phyloP scores from a whole-genome alignment of 108 stramenopile genomes.

The Mayamaea pseudoterrestris region DNA sequence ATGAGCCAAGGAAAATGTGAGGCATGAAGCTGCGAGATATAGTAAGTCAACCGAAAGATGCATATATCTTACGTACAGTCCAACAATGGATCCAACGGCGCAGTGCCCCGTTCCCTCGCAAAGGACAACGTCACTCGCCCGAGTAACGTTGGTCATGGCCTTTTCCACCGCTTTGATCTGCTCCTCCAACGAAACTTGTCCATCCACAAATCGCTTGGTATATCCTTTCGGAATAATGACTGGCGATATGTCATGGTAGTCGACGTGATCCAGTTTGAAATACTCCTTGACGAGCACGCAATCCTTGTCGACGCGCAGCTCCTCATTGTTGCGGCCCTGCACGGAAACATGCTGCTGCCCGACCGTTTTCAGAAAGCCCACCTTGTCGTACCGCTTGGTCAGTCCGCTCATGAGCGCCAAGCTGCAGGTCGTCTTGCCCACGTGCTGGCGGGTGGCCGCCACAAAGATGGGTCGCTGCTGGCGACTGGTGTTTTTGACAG shows the following conservation, averaged over 20 bases:
- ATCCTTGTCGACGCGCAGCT: conserved; percentile 64
- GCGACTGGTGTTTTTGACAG: neutral
- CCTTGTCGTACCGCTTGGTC: conserved; percentile 62
- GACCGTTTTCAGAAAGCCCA: conserved; percentile 89
- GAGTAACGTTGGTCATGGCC: conserved; percentile 17
- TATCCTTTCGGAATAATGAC: conserved; percentile 83
- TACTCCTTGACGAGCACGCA: conserved; percentile 65
- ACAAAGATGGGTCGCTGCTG: conserved; percentile 62
- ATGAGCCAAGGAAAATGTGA: no score
- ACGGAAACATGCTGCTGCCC: conserved; percentile 42
- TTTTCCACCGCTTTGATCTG: conserved; percentile 37
- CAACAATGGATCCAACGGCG: conserved; percentile 76
- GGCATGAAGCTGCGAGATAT: no score
- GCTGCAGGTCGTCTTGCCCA: conserved; percentile 83
- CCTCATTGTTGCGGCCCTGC: conserved; percentile 9
- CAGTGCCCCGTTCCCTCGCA: conserved; percentile 94
- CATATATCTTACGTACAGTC: no score
- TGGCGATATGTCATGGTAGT: conserved; percentile 70
- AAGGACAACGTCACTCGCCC: conserved; percentile 42
- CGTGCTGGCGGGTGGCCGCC: conserved; percentile 84
- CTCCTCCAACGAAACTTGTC: conserved; percentile 36
- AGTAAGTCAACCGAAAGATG: no score
- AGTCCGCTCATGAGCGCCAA: conserved; percentile 78
- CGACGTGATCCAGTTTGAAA: conserved; percentile 53
- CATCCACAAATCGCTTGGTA: conserved; percentile 76